phyloP scores from a whole-genome alignment of 2,329 filamentous ascomycete species.

The Hymenoscyphus repandus region DNA sequence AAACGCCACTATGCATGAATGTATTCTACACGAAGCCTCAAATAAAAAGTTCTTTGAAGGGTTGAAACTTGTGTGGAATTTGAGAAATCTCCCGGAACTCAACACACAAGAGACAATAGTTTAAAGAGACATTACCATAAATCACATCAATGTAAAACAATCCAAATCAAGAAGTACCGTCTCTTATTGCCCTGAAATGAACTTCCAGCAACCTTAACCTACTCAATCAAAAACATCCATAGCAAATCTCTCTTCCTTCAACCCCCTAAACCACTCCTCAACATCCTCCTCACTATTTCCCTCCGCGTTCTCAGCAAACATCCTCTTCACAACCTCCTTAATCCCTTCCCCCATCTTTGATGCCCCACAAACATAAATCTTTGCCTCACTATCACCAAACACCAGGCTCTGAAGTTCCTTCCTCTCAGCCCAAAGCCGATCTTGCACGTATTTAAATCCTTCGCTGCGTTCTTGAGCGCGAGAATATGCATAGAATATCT shows the following conservation, averaged over 20 bases:
- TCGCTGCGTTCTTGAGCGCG: not conserved
- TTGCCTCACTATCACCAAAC: not conserved
- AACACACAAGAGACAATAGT: too few relatives aligned
- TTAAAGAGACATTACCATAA: too few relatives aligned
- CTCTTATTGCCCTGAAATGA: too few relatives aligned
- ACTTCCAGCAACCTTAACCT: too few relatives aligned
- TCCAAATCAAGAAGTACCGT: too few relatives aligned
- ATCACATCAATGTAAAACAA: too few relatives aligned
- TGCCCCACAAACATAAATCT: not conserved
- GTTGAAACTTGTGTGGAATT: too few relatives aligned
- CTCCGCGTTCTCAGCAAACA: not conserved
- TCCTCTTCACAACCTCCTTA: not conserved
- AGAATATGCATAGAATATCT: not conserved
- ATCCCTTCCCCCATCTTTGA: not conserved
- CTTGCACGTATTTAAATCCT: not conserved
- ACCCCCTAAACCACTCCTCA: not conserved
- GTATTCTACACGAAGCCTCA: too few relatives aligned
- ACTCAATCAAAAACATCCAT: slow-evolving; percentile 4
- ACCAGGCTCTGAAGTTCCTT: not conserved
- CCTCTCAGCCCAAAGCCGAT: not conserved
- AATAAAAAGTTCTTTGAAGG: too few relatives aligned
- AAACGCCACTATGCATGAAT: too few relatives aligned
- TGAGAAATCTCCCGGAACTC: too few relatives aligned
- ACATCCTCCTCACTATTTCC: not conserved
- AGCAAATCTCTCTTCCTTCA: not conserved